A percentile compares a stretch with the other conserved stretches of the same genome.
Evolutionary conservation across 257 asterid species (phyloP).

Genomic region (Forsythia viridissima): DNA sequence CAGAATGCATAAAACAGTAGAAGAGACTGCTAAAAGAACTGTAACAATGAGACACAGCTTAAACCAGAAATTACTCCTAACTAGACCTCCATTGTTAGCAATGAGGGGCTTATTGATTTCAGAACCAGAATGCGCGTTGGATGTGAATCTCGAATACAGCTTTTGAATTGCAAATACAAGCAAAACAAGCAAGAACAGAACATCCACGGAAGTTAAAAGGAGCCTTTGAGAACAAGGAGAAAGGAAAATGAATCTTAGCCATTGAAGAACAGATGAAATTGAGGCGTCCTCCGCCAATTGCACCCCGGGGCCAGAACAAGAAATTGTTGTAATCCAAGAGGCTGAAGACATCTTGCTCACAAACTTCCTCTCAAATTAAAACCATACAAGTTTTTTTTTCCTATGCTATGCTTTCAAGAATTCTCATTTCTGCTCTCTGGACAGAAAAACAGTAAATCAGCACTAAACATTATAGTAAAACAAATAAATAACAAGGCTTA

Average conservation of each 20-base stretch:
- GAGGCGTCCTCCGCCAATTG: constrained; percentile 33
- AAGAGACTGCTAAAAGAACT: constrained; percentile 33
- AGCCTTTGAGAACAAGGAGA: constrained; percentile 90
- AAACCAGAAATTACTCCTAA: constrained; percentile 50
- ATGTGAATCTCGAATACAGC: constrained; percentile 45
- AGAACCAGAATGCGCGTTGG: constrained; percentile 24
- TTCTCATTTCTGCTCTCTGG: not conserved
- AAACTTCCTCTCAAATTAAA: not conserved
- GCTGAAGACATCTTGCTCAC: constrained; percentile 35
- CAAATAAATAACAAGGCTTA: not conserved
- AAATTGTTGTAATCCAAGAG: constrained; percentile 71
- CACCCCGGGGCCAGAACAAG: constrained; percentile 55
- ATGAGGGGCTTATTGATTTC: constrained; percentile 59
- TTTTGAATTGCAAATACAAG: constrained; percentile 49
- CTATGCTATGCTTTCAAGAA: constrained; percentile 1
- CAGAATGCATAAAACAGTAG: constrained; percentile 45
- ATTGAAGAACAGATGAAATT: constrained; percentile 35
- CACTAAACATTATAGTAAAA: not conserved
- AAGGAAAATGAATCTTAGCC: constrained; percentile 75
- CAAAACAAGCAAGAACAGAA: constrained; percentile 47
- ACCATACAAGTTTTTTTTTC: not conserved
- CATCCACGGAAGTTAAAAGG: constrained; percentile 50
- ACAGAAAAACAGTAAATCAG: not conserved
- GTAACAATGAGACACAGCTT: constrained; percentile 46
- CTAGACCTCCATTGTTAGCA: constrained; percentile 32